These are phyloP conservation scores for Trichocladium uniseriatum DNA, from an alignment of 495 filamentous ascomycete genomes.

Conservation along the genomic window DNA sequence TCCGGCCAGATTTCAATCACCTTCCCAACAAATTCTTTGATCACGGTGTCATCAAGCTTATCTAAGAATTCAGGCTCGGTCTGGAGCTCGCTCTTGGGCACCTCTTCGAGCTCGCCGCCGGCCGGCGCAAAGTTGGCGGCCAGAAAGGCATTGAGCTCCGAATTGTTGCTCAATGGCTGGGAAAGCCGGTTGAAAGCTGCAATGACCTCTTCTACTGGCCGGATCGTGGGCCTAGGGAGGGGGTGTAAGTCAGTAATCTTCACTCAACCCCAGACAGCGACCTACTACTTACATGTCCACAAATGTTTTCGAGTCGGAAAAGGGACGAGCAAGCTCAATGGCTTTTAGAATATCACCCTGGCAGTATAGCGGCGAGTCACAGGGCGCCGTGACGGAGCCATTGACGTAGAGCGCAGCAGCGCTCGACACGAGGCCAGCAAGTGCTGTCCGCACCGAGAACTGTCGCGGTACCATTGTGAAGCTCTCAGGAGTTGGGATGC, in stretches of 20 bases:
- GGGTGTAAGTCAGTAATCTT: neutral
- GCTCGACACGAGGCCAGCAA: conserved; percentile 18
- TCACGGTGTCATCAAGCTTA: conserved; percentile 33
- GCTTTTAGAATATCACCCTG: conserved; percentile 39
- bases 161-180: conserved; percentile 40
- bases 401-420: conserved; percentile 35
- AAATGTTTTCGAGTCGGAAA: conserved; percentile 44
- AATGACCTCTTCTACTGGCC: conserved; percentile 36
- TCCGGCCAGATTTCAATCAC: conserved; percentile 46
- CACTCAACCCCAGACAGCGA: neutral
- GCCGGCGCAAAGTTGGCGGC: conserved; percentile 36
- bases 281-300: conserved; percentile 39
- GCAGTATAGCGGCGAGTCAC: conserved; percentile 43
- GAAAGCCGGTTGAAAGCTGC: conserved; percentile 34
- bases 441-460: conserved; percentile 8
- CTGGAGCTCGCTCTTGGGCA: conserved; percentile 30
- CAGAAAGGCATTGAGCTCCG: conserved; percentile 39
- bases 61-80: conserved; percentile 37
- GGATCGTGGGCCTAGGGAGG: conserved; percentile 35
- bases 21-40: conserved; percentile 38
- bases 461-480: conserved; percentile 15
- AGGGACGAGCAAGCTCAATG: conserved; percentile 40
- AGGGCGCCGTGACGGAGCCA: conserved; percentile 38
- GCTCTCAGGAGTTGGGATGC: neutral
- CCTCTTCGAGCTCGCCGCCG: conserved; percentile 38